Evolutionary conservation across 2,329 filamentous ascomycete genomes (phyloP).

Genomic region (Dendrostoma leiphaemia): DNA sequence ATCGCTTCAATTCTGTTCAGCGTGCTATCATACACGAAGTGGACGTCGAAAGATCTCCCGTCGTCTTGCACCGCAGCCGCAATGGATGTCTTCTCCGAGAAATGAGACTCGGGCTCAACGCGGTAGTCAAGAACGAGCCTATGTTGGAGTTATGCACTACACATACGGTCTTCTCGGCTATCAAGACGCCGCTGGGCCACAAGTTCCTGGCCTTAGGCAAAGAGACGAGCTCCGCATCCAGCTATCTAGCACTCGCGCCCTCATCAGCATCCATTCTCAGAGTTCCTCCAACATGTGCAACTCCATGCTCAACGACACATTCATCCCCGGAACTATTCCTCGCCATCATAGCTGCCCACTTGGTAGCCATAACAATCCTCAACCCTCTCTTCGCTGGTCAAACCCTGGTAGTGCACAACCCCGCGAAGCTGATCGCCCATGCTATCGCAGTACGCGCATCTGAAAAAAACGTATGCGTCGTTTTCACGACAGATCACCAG

Average conservation of each 20-base stretch:
- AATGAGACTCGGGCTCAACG: not conserved
- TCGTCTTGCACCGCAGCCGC: too few species aligned
- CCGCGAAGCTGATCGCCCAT: not conserved
- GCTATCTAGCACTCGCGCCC: too few species aligned
- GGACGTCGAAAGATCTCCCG: not conserved
- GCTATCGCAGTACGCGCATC: not conserved
- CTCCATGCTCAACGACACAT: too few species aligned
- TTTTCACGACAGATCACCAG: not conserved
- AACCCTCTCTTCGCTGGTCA: slow-evolving; percentile 1
- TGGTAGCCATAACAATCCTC: slow-evolving; percentile 2
- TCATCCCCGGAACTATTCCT: not conserved
- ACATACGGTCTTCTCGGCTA: too few species aligned
- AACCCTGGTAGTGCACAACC: slow-evolving; percentile 12
- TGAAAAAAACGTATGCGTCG: not conserved
- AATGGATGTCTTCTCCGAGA: too few species aligned
- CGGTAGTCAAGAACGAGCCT: not conserved
- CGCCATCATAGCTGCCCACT: not conserved
- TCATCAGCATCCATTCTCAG: too few species aligned
- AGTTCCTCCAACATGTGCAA: too few species aligned
- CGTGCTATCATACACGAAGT: not conserved
- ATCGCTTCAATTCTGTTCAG: slow-evolving; percentile 19
- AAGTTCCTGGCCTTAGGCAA: too few species aligned
- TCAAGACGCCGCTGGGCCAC: too few species aligned
- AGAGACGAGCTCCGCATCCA: too few species aligned
- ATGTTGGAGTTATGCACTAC: too few species aligned